Percentiles rank a stretch among this genome's conserved stretches.
Conservation (phyloP, 257 asterid species). For the Osmanthus fragrans region DNA sequence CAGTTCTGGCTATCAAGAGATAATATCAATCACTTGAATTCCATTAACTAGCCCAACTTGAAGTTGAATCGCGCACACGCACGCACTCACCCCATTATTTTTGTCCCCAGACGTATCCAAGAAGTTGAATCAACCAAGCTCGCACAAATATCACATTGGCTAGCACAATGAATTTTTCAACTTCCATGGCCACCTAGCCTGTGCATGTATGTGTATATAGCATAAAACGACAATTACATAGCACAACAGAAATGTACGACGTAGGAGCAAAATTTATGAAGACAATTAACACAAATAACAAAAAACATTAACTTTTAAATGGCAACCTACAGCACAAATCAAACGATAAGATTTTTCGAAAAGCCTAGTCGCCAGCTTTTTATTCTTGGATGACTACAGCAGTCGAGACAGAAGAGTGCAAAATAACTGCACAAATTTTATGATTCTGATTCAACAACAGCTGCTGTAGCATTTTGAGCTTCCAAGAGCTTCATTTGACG, state of each 20-base stretch:
- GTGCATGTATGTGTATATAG: not conserved
- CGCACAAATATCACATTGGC: not conserved
- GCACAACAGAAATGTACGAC: not conserved
- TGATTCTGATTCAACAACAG: conserved; percentile 38
- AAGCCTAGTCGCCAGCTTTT: not conserved
- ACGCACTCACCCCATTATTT: not conserved
- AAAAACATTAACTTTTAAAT: not conserved
- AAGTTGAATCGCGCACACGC: not conserved
- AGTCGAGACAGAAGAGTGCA: not conserved
- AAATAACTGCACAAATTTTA: conserved; percentile 3
- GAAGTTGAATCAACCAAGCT: not conserved
- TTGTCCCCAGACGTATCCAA: not conserved
- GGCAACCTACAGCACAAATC: not conserved
- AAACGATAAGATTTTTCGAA: not conserved
- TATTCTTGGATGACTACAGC: not conserved
- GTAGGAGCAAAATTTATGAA: not conserved
- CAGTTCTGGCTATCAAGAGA: too few relatives aligned
- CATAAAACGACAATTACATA: not conserved
- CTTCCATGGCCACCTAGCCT: not conserved
- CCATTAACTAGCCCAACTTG: too few relatives aligned
- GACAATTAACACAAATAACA: not conserved
- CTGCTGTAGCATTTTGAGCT: conserved; percentile 50
- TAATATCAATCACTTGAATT: too few relatives aligned
- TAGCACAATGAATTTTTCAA: not conserved
- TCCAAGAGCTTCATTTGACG: conserved; percentile 81